A percentile compares a stretch with the other conserved stretches of the same genome.
phyloP scores from a whole-genome alignment of 257 asterid genomes.

The Nicotiana otophora region DNA sequence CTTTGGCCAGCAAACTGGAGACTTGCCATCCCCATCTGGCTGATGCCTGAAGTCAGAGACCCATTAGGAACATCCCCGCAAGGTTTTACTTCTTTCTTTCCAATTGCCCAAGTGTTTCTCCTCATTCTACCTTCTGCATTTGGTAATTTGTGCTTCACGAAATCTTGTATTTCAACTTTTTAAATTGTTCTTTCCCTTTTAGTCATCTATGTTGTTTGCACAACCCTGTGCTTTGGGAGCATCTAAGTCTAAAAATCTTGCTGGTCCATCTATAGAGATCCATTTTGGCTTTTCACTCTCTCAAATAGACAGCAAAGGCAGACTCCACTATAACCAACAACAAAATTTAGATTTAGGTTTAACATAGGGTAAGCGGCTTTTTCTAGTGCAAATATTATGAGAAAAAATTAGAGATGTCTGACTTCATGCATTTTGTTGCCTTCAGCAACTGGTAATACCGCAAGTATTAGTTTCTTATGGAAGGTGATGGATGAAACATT shows the following conservation, averaged over 20 bases:
- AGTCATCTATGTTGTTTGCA: neutral
- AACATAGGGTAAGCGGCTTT: neutral
- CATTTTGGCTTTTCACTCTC: neutral
- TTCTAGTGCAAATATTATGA: neutral
- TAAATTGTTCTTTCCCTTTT: neutral
- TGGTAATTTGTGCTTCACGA: neutral
- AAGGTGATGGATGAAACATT: neutral
- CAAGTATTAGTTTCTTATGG: neutral
- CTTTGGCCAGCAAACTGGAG: neutral
- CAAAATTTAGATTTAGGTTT: neutral
- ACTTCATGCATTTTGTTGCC: neutral
- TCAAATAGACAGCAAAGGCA: neutral
- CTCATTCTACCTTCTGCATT: neutral
- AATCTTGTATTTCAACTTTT: neutral
- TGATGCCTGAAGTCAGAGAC: neutral
- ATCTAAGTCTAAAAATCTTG: neutral
- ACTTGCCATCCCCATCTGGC: neutral
- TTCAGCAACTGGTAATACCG: neutral
- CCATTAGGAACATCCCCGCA: neutral
- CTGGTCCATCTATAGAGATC: neutral
- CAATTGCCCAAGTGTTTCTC: constrained; percentile 5
- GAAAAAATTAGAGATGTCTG: neutral
- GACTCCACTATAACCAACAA: neutral
- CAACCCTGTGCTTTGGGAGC: neutral
- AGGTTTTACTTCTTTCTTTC: neutral